Evolutionary conservation across 495 filamentous ascomycete species (phyloP), one percentile per base, ranked within the genome.

Genomic region (Penicillium malachiteum): DNA sequence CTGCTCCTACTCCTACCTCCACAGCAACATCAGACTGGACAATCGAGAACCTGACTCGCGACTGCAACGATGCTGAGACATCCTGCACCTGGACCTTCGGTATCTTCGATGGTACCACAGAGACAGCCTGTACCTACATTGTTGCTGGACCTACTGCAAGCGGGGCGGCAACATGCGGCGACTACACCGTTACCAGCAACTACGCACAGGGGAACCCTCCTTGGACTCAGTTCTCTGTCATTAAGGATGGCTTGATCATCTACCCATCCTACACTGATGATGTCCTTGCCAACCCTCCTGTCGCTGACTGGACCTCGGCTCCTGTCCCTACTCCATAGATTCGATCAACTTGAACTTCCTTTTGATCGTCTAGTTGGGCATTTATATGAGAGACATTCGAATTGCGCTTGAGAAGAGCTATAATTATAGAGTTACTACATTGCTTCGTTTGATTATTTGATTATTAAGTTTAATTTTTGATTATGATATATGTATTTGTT

Each of bases 1-100:
- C 48, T 1, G 48, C 48, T n/a, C 48, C 48, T 49, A 50, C 48
- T 18, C 48, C 34, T n/a, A 39, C 48, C 16, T 14, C 48, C 14
- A 40, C 31, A 0, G 11, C 30, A 14, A 16, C 46, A 5, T 14
- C 31, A 4, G 46, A 50, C 34, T 50, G 48, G 48, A n/a, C 10
- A 8, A 50, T 50, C 34, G 32, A 50, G 34, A 37, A 37, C 18
- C 48, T 50, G 11, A 33, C 14, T 18, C 48, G 48, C 3, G 48
- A 40, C n/a, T 50, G 48, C 16, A 50, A 13, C 16, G 35, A 50
- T 6, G 48, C 35, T 13, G 12, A 50, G 11, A 26, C 18, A 33
- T 50, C 48, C 0, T 50, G 48, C 33, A 50, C 48, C 17, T 50
- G 48, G 48, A 50, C 48, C 33, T 50, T 50, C 16, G 34, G 48